Evolutionary conservation across 805 yeast genomes (phyloP).

Genomic region (Schizosaccharomyces lindneri): DNA sequence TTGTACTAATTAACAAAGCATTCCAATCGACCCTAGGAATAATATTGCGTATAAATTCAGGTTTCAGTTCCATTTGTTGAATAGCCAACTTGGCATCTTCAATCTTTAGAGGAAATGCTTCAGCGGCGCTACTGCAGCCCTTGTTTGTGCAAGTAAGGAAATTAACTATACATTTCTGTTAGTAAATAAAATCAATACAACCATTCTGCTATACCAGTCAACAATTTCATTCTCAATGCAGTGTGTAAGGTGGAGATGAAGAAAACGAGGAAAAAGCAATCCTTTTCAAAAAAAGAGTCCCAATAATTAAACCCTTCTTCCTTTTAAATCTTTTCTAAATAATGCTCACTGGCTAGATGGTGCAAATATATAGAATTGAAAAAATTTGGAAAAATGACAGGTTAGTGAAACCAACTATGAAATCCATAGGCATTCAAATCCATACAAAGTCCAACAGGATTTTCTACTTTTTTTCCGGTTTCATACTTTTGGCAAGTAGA

Average conservation of each 20-base stretch:
- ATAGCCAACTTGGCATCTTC: constrained; percentile 29
- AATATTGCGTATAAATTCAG: constrained; percentile 54
- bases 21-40: constrained; percentile 71
- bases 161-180: constrained; percentile 40
- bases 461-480: no score
- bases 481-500: neutral
- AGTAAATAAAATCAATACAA: neutral
- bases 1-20: constrained; percentile 55
- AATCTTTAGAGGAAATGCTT: constrained; percentile 60
- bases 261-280: neutral
- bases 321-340: no score
- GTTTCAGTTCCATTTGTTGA: constrained; percentile 57
- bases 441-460: no score
- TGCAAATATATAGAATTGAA: neutral
- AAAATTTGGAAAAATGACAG: neutral
- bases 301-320: no score
- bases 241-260: neutral
- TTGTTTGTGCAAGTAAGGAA: constrained; percentile 84
- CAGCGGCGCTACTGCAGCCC: constrained; percentile 45
- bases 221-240: neutral
- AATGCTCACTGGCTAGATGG: neutral
- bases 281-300: no score
- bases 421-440: no score
- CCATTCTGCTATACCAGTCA: neutral
- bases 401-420: neutral